Evolutionary conservation across 495 filamentous ascomycete genomes (phyloP).

Genomic region (Sordaria brevicollis): DNA sequence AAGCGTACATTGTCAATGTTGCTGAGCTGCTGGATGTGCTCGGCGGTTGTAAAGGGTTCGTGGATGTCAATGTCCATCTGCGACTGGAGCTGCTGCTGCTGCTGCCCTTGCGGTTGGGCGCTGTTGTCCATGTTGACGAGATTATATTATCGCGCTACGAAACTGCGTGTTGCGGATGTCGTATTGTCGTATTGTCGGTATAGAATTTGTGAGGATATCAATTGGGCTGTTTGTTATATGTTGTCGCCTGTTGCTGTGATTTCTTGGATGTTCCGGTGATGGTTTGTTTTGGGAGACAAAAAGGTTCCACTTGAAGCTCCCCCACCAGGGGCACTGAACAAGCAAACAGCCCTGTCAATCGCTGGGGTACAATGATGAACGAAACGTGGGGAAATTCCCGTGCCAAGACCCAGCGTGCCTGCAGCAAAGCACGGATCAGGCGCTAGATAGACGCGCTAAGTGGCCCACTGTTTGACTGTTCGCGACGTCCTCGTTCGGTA

Average conservation of each 20-base stretch:
- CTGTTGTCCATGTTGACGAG: slow-evolving; percentile 2
- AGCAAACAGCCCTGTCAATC: neutral
- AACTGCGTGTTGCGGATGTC: neutral
- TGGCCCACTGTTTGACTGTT: neutral
- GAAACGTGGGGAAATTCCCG: neutral
- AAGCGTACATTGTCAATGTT: slow-evolving; percentile 57
- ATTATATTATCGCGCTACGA: neutral
- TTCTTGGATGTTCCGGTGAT: neutral
- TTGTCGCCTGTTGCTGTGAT: neutral
- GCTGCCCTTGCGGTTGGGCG: neutral
- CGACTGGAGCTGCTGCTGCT: neutral
- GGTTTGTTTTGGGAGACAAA: neutral
- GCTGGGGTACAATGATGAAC: neutral
- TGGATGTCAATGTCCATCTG: slow-evolving; percentile 13
- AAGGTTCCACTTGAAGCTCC: neutral
- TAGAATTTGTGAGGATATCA: neutral
- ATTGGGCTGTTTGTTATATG: neutral
- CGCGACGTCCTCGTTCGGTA: neutral
- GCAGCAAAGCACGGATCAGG: neutral
- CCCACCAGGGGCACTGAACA: neutral
- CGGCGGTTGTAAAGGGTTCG: slow-evolving; percentile 46
- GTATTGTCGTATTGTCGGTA: neutral
- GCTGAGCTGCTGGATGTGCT: slow-evolving; percentile 69
- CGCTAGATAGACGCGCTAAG: neutral
- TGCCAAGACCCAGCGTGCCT: neutral